Conservation (phyloP, 345 rosid species). For the Acer campestre region DNA sequence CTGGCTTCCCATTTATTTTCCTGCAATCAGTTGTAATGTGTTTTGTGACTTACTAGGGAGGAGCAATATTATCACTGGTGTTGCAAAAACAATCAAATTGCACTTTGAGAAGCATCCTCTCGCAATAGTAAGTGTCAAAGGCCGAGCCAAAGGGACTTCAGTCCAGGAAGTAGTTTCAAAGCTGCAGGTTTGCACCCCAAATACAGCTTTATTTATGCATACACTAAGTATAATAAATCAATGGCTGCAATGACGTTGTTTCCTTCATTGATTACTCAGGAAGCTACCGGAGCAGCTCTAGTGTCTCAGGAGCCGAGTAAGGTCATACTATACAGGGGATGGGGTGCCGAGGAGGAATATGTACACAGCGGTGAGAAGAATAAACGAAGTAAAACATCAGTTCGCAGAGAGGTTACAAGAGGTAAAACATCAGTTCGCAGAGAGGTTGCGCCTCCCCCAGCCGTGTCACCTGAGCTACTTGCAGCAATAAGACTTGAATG, state of each 20-base stretch:
- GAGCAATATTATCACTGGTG: constrained; percentile 76
- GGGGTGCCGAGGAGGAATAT: constrained; percentile 70
- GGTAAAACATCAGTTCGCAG: constrained; percentile 19
- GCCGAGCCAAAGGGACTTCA: constrained; percentile 94
- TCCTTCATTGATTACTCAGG: constrained; percentile 41
- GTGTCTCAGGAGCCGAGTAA: constrained; percentile 93
- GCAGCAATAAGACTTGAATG: constrained; percentile 83
- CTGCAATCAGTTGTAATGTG: background rate
- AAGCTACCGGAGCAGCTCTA: constrained; percentile 81
- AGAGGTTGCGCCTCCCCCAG: constrained; percentile 26
- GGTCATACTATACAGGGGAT: constrained; percentile 83
- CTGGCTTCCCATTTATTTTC: background rate
- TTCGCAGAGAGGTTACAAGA: constrained; percentile 19
- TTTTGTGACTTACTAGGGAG: constrained; percentile 49
- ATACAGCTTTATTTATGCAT: constrained; percentile 1
- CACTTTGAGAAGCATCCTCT: constrained; percentile 84
- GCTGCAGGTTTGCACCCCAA: constrained; percentile 61
- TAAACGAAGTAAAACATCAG: constrained; percentile 18
- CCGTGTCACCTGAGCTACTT: constrained; percentile 72
- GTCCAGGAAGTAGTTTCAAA: constrained; percentile 79
- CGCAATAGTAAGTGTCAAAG: constrained; percentile 85
- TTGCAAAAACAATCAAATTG: constrained; percentile 67
- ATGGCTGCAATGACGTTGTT: background rate
- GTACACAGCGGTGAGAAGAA: constrained; percentile 22
- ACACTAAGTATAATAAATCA: background rate